These are phyloP conservation scores for Podospora fimiseda DNA, from an alignment of 495 filamentous ascomycete genomes.

Conservation along the genomic window DNA sequence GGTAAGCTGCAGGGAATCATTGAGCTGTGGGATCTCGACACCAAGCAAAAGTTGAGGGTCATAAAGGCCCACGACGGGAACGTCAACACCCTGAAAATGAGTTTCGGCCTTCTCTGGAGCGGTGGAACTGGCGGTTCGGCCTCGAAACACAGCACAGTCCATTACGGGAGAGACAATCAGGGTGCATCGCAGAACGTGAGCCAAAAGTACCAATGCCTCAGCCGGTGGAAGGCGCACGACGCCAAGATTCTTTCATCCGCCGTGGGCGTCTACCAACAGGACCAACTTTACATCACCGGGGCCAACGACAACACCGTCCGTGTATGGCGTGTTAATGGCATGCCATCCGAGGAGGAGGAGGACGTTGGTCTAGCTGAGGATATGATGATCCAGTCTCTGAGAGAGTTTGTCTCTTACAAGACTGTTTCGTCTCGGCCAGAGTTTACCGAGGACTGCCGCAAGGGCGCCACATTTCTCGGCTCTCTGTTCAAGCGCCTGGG, in stretches of 20 bases:
- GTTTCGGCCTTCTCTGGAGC: constrained; percentile 76
- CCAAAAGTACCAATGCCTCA: constrained; percentile 78
- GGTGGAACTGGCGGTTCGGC: constrained; percentile 73
- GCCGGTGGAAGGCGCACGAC: constrained; percentile 77
- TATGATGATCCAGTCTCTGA: constrained; percentile 74
- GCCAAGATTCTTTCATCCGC: constrained; percentile 86
- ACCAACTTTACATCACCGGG: constrained; percentile 83
- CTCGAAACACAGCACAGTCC: constrained; percentile 57
- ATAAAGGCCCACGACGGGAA: constrained; percentile 76
- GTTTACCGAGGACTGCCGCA: constrained; percentile 82
- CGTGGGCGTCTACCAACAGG: constrained; percentile 56
- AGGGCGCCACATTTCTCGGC: constrained; percentile 84
- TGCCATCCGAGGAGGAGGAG: constrained; percentile 28
- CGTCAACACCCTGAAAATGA: constrained; percentile 77
- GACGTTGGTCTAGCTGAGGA: constrained; percentile 44
- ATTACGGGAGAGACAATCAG: constrained; percentile 45
- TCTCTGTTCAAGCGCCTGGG: constrained; percentile 85
- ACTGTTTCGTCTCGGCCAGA: constrained; percentile 81
- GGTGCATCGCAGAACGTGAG: constrained; percentile 63
- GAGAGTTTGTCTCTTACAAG: constrained; percentile 79
- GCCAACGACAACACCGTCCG: constrained; percentile 85
- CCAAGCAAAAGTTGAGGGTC: constrained; percentile 77
- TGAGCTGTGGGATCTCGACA: constrained; percentile 96
- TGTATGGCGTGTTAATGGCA: constrained; percentile 76
- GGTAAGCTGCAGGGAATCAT: constrained; percentile 85